These are phyloP conservation scores for Botryotinia narcissicola DNA, from an alignment of 2,329 filamentous ascomycete genomes.

Conservation along the genomic window DNA sequence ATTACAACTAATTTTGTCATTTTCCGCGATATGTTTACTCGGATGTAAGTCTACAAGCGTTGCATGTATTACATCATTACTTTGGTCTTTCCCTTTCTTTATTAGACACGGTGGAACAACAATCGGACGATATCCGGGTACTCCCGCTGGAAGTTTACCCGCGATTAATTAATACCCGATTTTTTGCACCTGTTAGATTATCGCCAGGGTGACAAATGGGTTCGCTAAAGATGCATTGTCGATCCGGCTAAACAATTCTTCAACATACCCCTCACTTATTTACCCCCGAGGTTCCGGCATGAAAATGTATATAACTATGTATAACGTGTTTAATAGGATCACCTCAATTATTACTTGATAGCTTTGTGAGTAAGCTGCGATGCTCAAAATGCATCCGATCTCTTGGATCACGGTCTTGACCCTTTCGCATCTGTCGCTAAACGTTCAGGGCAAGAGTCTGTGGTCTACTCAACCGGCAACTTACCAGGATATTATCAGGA, in stretches of 20 bases:
- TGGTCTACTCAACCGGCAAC: constrained; percentile 27
- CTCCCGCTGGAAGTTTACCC: neutral
- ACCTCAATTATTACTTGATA: neutral
- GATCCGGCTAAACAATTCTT: constrained; percentile 5
- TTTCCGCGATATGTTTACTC: neutral
- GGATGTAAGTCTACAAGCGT: neutral
- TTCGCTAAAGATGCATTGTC: neutral
- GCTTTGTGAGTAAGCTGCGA: neutral
- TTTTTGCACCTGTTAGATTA: neutral
- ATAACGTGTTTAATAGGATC: neutral
- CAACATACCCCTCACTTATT: constrained; percentile 4
- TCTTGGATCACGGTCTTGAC: neutral
- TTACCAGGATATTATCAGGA: constrained; percentile 36
- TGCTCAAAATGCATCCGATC: neutral
- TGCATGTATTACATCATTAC: neutral
- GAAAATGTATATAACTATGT: neutral
- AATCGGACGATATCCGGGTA: neutral
- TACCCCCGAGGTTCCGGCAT: neutral
- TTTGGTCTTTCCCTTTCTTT: neutral
- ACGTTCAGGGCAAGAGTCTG: neutral
- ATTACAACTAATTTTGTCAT: neutral
- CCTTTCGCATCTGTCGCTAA: neutral
- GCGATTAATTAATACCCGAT: neutral
- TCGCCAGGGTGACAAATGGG: neutral
- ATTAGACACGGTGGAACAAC: neutral